Evolutionary conservation across 176 grass and related monocot genomes (phyloP).

Genomic region (Phoenix roebelenii): DNA sequence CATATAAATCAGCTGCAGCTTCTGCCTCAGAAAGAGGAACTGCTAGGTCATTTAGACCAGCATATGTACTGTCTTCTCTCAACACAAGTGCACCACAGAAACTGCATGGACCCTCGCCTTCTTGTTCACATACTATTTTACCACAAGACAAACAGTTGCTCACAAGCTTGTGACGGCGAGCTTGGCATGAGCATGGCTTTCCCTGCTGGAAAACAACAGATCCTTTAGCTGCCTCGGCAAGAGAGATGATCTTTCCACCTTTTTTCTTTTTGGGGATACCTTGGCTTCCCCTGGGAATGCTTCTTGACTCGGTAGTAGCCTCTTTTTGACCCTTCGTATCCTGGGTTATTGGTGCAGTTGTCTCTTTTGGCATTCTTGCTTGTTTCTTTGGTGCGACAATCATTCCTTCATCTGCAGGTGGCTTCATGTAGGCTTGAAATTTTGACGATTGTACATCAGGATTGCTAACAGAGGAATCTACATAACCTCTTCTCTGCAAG

Average conservation of each 20-base stretch:
- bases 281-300: slow-evolving; percentile 32
- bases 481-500: slow-evolving; percentile 58
- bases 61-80: slow-evolving; percentile 93
- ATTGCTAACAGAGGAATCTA: slow-evolving; percentile 29
- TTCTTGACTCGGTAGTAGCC: slow-evolving; percentile 19
- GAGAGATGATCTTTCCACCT: slow-evolving; percentile 57
- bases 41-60: slow-evolving; percentile 68
- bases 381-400: slow-evolving; percentile 47
- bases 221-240: slow-evolving; percentile 79
- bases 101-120: slow-evolving; percentile 91
- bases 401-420: slow-evolving; percentile 35
- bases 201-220: slow-evolving; percentile 93
- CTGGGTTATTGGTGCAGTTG: slow-evolving; percentile 32
- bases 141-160: slow-evolving; percentile 99
- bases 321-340: slow-evolving; percentile 47
- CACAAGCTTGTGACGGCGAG: slow-evolving; percentile 73
- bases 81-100: slow-evolving; percentile 89
- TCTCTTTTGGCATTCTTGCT: slow-evolving; percentile 39
- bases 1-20: slow-evolving; percentile 69
- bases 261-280: slow-evolving; percentile 61
- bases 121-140: slow-evolving; percentile 97
- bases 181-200: slow-evolving; percentile 90
- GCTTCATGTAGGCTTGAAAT: slow-evolving; percentile 48
- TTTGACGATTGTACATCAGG: slow-evolving; percentile 22
- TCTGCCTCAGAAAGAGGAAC: slow-evolving; percentile 72